These are phyloP conservation scores for Mycena crocata DNA, from an alignment of 768 basidiomycete species.

Conservation along the genomic window DNA sequence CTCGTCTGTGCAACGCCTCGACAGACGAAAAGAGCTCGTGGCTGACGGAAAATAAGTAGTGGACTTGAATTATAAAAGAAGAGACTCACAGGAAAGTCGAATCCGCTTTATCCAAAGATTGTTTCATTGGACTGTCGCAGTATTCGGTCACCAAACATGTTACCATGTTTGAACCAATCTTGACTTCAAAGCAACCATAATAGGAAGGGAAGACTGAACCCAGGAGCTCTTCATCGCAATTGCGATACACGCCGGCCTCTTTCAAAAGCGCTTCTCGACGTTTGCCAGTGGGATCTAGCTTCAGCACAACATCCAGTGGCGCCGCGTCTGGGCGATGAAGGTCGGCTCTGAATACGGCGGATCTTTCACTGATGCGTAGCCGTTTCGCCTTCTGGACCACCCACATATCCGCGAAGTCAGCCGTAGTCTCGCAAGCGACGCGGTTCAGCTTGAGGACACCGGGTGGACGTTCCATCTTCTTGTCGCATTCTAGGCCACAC, in stretches of 20 bases:
- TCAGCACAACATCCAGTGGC: constrained; percentile 1
- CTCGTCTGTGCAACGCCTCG: neutral
- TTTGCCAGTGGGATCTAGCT: neutral
- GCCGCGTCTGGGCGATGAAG: neutral
- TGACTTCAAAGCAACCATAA: neutral
- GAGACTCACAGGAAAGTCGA: neutral
- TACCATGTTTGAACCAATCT: neutral
- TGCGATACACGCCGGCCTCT: neutral
- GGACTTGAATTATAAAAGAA: neutral
- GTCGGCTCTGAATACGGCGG: neutral
- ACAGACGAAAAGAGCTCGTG: neutral
- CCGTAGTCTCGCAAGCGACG: neutral
- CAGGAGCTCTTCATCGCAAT: neutral
- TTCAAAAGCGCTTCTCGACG: neutral
- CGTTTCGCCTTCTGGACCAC: neutral
- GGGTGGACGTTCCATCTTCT: neutral
- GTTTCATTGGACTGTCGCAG: neutral
- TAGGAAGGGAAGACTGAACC: neutral
- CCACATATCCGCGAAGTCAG: neutral
- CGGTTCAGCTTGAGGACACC: neutral
- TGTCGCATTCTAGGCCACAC: neutral
- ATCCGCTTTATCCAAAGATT: neutral
- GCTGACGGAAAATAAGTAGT: neutral
- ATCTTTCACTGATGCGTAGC: neutral
- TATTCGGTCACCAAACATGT: neutral